Conservation (phyloP, 345 rosid genomes). For the Dimocarpus longan region DNA sequence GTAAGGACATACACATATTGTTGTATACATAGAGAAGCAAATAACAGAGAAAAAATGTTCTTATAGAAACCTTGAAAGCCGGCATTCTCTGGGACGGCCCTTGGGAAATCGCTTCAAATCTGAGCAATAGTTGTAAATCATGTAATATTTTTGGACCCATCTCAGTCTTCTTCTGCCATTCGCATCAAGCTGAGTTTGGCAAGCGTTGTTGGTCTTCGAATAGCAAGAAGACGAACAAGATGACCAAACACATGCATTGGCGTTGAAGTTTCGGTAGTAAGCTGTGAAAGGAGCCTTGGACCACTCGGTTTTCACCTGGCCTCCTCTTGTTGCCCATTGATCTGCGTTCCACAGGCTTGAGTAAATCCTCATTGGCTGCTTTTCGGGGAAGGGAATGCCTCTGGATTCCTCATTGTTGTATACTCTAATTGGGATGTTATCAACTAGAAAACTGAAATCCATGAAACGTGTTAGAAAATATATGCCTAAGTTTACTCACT, state of each 20-base stretch:
- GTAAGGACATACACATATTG: neutral
- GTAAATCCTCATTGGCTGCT: conserved; percentile 55
- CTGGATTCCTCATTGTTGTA: conserved; percentile 52
- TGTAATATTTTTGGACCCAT: conserved; percentile 55
- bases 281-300: conserved; percentile 53
- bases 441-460: conserved; percentile 50
- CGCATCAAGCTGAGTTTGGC: conserved; percentile 37
- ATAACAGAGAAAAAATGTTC: neutral
- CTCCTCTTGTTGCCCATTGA: conserved; percentile 64
- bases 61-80: conserved; percentile 25
- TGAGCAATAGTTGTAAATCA: conserved; percentile 63
- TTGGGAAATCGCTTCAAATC: conserved; percentile 46
- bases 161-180: conserved; percentile 31
- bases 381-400: conserved; percentile 53
- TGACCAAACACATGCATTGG: conserved; percentile 37
- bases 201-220: conserved; percentile 18
- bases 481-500: no score
- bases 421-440: conserved; percentile 53
- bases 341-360: conserved; percentile 67
- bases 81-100: conserved; percentile 42
- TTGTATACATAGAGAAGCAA: neutral
- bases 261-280: conserved; percentile 39
- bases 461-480: neutral
- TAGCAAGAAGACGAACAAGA: conserved; percentile 30
- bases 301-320: conserved; percentile 57